Percentiles rank a stretch among this genome's conserved stretches.
Evolutionary conservation across 331 rosid species (phyloP).

Genomic region (Erythrophleum ivorense): DNA sequence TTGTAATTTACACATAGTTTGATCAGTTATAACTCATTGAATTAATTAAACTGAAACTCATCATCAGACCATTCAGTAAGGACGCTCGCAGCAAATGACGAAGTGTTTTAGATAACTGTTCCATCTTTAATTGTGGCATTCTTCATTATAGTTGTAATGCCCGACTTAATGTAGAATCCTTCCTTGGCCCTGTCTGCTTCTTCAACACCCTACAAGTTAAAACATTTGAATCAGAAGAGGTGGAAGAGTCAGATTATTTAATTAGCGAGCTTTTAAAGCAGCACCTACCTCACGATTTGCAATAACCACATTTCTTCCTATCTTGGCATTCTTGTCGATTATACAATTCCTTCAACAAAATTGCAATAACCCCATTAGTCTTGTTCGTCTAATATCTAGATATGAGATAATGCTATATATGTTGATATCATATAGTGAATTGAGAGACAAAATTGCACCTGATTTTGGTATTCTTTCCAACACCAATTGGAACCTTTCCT

Average conservation of each 20-base stretch:
- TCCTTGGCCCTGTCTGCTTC: conserved; percentile 72
- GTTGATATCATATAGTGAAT: too few species aligned
- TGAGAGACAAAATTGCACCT: conserved; percentile 50
- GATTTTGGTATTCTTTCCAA: conserved; percentile 90
- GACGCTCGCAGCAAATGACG: too few species aligned
- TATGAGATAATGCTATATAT: too few species aligned
- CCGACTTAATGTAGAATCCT: conserved; percentile 79
- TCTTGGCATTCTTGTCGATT: conserved; percentile 96
- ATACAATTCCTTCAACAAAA: conserved; percentile 74
- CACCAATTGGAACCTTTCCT: conserved; percentile 92
- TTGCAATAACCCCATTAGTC: too few species aligned
- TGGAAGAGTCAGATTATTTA: too few species aligned
- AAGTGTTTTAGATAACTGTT: conserved; percentile 60
- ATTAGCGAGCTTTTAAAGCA: too few species aligned
- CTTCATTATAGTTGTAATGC: conserved; percentile 70
- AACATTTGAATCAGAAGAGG: too few species aligned
- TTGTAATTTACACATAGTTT: not conserved
- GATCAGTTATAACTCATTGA: not conserved
- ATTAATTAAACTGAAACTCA: conserved; percentile 25
- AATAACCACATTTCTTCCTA: conserved; percentile 82
- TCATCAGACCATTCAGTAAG: conserved; percentile 5
- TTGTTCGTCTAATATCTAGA: too few species aligned
- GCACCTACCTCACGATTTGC: conserved; percentile 53
- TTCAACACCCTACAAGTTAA: conserved; percentile 41
- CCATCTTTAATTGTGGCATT: conserved; percentile 84